phyloP scores from a whole-genome alignment of 257 asterid genomes.

The Lithospermum erythrorhizon region DNA sequence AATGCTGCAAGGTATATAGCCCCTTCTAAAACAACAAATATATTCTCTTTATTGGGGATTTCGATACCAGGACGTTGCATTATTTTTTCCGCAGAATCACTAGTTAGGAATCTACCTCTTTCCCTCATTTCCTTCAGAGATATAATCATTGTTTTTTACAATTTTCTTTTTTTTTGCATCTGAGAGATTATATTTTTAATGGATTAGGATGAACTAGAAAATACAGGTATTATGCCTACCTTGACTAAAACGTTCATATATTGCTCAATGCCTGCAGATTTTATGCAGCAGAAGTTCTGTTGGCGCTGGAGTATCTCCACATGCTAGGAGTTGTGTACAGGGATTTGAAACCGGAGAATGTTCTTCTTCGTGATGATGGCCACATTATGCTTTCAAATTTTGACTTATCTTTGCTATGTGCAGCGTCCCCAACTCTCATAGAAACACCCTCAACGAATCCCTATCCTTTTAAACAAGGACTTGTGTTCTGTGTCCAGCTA shows the following conservation, averaged over 20 bases:
- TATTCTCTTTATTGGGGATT: background rate
- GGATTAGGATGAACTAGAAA: too few species aligned
- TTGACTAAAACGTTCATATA: background rate
- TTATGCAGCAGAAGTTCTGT: slow-evolving; percentile 73
- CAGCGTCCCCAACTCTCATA: slow-evolving; percentile 61
- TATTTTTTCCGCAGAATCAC: background rate
- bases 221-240: background rate
- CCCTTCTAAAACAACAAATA: background rate
- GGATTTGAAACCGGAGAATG: slow-evolving; percentile 74
- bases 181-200: too few species aligned
- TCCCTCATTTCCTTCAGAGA: background rate
- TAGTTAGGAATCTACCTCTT: background rate
- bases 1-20: slow-evolving; percentile 42
- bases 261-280: slow-evolving; percentile 31
- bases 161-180: too few species aligned
- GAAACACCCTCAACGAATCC: slow-evolving; percentile 32
- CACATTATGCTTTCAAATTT: slow-evolving; percentile 87
- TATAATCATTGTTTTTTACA: background rate
- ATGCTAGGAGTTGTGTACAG: slow-evolving; percentile 82
- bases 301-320: slow-evolving; percentile 81
- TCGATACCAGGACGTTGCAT: background rate
- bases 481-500: slow-evolving; percentile 72
- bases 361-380: slow-evolving; percentile 74
- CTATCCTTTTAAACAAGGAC: slow-evolving; percentile 37
- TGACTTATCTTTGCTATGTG: slow-evolving; percentile 68